Base-by-base conservation (phyloP, 2,329 filamentous ascomycete genomes). In the Phaeoacremonium minimum region DNA sequence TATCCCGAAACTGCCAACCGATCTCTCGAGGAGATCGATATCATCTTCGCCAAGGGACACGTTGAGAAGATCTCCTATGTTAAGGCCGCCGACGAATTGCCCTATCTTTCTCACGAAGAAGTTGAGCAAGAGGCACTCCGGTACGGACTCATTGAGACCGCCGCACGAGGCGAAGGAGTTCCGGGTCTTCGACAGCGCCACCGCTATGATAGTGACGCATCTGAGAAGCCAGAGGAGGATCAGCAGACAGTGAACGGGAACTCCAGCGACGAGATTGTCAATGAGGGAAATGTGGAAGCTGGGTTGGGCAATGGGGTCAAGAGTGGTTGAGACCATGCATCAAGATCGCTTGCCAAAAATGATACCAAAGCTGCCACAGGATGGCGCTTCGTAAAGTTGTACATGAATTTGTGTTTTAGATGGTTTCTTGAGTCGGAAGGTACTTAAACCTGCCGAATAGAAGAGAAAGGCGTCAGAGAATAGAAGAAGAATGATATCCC, bases 21-120 rank as follows among this genome's bases (percentile, higher is more conserved):
- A 7, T 75, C 68, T 12, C 65, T 85, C 19, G 82, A 86, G 56
- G 82, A 86, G 53, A 78, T 87, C 58, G 82, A 87, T 49, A 68
- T 75, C 39, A 80, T 86, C 35, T 59, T 59, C 30, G 55, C 70
- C 51, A 80, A 80, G 61, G 75, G 75, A 9, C 67, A 66, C 45
- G 53, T 65, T 18, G 78, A 82, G 56, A 72, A 76, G 3, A 80
- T 75, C 5, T 74, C 68, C 5, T 80, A 80, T 42, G 75, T 82
- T 36, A 63, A 64, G 44, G 77, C 77, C 5, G 71, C 75, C 19
- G 63, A 72, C 46, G 67, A 80, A 33, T 55, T 83, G 38, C 77
- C 77, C 0, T 64, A 67, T 42, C 58, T 81, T 11, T 55, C 63
- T 4, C 63, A 66, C 8, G 60, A 66, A 30, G 68, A 79, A 46